A percentile compares a stretch with the other conserved stretches of the same genome.
phyloP scores from a whole-genome alignment of 2,329 filamentous ascomycete species.

The Basipetospora chlamydospora region DNA sequence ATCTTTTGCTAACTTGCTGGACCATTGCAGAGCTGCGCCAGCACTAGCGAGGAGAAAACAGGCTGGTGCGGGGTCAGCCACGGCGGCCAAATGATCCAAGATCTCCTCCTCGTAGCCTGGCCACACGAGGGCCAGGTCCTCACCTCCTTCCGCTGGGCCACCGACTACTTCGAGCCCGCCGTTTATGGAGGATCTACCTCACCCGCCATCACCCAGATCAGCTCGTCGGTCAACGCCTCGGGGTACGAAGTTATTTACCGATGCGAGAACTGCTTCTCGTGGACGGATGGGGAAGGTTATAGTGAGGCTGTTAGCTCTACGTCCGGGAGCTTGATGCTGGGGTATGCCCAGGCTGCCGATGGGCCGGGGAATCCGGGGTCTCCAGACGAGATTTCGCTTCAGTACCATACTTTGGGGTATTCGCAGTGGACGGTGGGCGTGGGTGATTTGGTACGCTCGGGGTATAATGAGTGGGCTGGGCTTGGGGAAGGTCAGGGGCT shows the following conservation, averaged over 20 bases:
- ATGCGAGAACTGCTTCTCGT: slow-evolving; percentile 22
- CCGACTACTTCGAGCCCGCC: slow-evolving; percentile 43
- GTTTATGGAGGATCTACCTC: slow-evolving; percentile 40
- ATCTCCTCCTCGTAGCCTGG: slow-evolving; percentile 44
- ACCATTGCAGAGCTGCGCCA: slow-evolving; percentile 6
- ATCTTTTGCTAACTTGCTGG: slow-evolving; percentile 14
- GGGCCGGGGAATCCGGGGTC: slow-evolving; percentile 26
- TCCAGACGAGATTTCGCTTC: slow-evolving; percentile 22
- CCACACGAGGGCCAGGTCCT: slow-evolving; percentile 36
- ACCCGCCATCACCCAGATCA: slow-evolving; percentile 37
- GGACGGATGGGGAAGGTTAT: slow-evolving; percentile 30
- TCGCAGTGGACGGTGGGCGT: neutral
- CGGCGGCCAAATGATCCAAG: slow-evolving; percentile 38
- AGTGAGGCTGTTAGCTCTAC: slow-evolving; percentile 29
- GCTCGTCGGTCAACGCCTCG: slow-evolving; percentile 39
- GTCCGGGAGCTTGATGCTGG: slow-evolving; percentile 29
- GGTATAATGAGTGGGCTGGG: no score
- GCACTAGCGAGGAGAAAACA: slow-evolving; percentile 17
- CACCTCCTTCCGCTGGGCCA: slow-evolving; percentile 42
- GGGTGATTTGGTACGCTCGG: no score
- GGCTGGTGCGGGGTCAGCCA: slow-evolving; percentile 47
- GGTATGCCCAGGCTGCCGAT: slow-evolving; percentile 37
- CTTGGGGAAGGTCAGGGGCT: no score
- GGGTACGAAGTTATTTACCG: slow-evolving; percentile 39
- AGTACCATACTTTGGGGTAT: slow-evolving; percentile 4